Evolutionary conservation across 2,329 filamentous ascomycete species (phyloP).

Genomic region (Aspergillus terreus): DNA sequence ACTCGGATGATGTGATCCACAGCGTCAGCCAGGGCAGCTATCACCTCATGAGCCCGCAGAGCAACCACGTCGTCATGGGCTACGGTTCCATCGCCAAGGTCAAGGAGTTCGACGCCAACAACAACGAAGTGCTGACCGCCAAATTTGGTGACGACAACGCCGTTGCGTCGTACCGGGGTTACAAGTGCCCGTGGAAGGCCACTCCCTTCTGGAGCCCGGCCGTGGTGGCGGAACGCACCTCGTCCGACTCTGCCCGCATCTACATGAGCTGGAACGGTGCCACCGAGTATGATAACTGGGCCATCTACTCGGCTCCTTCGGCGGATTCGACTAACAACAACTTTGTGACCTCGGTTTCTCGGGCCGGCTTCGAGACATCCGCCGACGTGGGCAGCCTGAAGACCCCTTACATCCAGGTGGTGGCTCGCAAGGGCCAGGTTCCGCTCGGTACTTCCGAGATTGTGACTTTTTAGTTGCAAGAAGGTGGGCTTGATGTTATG

Average conservation of each 20-base stretch:
- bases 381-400: slow-evolving; percentile 13
- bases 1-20: slow-evolving; percentile 21
- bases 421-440: slow-evolving; percentile 25
- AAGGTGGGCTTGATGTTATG: neutral
- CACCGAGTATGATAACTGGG: slow-evolving; percentile 36
- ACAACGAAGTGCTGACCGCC: slow-evolving; percentile 28
- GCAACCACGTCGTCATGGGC: slow-evolving; percentile 27
- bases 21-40: slow-evolving; percentile 29
- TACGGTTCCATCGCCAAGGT: slow-evolving; percentile 35
- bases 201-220: slow-evolving; percentile 27
- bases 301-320: slow-evolving; percentile 24
- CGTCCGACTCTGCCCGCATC: slow-evolving; percentile 16
- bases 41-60: slow-evolving; percentile 19
- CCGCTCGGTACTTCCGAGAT: slow-evolving; percentile 20
- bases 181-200: slow-evolving; percentile 32
- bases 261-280: slow-evolving; percentile 40
- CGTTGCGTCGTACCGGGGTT: slow-evolving; percentile 34
- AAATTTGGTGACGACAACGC: slow-evolving; percentile 29
- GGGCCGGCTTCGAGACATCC: slow-evolving; percentile 28
- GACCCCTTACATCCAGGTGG: slow-evolving; percentile 24
- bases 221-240: slow-evolving; percentile 15
- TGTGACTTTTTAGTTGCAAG: slow-evolving; percentile 2
- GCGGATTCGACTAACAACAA: slow-evolving; percentile 14
- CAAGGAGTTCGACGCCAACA: slow-evolving; percentile 32
- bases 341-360: slow-evolving; percentile 19